phyloP scores from a whole-genome alignment of 2,329 filamentous ascomycete genomes.

The Talaromyces sp. region DNA sequence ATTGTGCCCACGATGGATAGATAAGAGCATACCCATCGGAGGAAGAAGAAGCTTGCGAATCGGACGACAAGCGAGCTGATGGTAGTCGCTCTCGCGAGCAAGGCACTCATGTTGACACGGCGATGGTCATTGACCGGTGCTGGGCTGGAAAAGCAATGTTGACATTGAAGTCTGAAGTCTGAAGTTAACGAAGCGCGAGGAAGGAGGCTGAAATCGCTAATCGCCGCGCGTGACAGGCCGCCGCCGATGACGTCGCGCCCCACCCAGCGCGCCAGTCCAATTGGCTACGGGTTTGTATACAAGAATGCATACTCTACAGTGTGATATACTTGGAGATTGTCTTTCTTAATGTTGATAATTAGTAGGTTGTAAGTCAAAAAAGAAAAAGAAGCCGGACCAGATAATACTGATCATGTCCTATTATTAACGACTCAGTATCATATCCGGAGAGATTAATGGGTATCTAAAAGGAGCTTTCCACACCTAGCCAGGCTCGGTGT shows the following conservation, averaged over 20 bases:
- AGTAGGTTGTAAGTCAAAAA: neutral
- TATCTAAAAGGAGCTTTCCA: neutral
- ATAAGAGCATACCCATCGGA: conserved; percentile 35
- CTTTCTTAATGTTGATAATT: neutral
- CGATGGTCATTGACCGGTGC: neutral
- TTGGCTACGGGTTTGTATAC: neutral
- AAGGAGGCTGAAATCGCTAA: neutral
- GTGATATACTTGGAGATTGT: neutral
- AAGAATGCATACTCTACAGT: neutral
- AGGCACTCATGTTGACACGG: conserved; percentile 8
- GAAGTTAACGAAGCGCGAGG: neutral
- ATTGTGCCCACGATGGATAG: neutral
- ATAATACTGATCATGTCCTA: neutral
- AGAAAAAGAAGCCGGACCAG: neutral
- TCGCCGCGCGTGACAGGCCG: neutral
- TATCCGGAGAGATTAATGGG: neutral
- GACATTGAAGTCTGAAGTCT: neutral
- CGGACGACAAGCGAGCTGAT: conserved; percentile 33
- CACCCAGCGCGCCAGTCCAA: neutral
- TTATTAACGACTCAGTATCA: neutral
- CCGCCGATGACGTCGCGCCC: neutral
- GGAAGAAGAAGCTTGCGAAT: conserved; percentile 33
- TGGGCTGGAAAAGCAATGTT: neutral
- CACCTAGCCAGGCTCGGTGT: neutral
- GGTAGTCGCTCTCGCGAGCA: conserved; percentile 25